phyloP scores from a whole-genome alignment of 1,284 basidiomycete species.

The Fomitiporia mediterranea region DNA sequence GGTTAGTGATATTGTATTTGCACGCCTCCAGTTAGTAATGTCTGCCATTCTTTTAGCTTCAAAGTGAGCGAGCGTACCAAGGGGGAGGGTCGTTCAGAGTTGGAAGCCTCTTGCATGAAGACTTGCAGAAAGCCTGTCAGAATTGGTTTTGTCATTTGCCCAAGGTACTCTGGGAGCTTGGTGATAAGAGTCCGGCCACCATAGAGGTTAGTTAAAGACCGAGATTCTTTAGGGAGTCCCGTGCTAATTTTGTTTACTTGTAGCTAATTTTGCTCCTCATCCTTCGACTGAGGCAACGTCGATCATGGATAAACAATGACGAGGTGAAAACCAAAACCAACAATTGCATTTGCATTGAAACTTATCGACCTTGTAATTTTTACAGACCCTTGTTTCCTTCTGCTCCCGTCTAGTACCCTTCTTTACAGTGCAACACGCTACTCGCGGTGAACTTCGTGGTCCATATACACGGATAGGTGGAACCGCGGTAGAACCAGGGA shows the following conservation, averaged over 20 bases:
- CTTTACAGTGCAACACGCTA: constrained; percentile 70
- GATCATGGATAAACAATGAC: constrained; percentile 37
- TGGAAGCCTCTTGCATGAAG: constrained; percentile 27
- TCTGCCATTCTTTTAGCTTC: constrained; percentile 43
- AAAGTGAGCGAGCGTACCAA: constrained; percentile 49
- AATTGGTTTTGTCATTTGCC: constrained; percentile 71
- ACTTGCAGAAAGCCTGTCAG: constrained; percentile 38
- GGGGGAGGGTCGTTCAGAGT: constrained; percentile 49
- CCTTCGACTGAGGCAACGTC: constrained; percentile 58
- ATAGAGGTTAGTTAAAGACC: constrained; percentile 48
- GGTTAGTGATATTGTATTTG: constrained; percentile 38
- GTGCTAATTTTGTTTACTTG: constrained; percentile 15
- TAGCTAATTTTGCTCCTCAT: constrained; percentile 59
- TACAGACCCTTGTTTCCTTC: constrained; percentile 41
- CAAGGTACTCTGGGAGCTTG: constrained; percentile 80
- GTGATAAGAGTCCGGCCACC: constrained; percentile 46
- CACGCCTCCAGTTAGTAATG: neutral
- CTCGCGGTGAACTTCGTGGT: constrained; percentile 63
- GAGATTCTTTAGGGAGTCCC: constrained; percentile 19
- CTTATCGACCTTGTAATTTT: constrained; percentile 22
- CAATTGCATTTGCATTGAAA: too few relatives aligned
- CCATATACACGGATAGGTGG: constrained; percentile 65
- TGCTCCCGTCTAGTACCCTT: constrained; percentile 66
- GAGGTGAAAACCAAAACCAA: constrained; percentile 36
- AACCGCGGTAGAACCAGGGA: constrained; percentile 22